A percentile compares a stretch with the other conserved stretches of the same genome.
Conservation (phyloP, 192 early-diverging fungal species). For the Coemansia aciculifera region DNA sequence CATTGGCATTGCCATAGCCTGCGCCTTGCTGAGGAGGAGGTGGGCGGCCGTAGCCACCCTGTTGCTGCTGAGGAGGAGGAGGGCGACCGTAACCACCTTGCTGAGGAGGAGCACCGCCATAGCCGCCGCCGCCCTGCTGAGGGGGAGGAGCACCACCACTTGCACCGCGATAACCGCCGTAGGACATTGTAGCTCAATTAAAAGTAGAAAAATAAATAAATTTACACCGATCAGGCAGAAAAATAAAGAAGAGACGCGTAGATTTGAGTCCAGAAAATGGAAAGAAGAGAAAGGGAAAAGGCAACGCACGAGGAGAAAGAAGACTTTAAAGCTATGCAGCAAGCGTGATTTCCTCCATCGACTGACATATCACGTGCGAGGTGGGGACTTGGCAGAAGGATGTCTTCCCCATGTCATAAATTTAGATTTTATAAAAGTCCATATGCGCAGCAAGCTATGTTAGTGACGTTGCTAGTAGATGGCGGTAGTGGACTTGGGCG, state of each 20-base stretch:
- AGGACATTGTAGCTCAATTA: slow-evolving; percentile 22
- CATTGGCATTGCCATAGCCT: slow-evolving; percentile 11
- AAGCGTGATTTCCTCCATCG: not conserved
- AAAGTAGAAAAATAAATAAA: slow-evolving; percentile 10
- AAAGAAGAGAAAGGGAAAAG: slow-evolving; percentile 8
- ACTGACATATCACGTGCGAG: not conserved
- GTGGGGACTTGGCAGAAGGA: not conserved
- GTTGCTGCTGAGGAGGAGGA: slow-evolving; percentile 5
- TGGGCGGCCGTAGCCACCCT: not conserved
- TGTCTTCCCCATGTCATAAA: not conserved
- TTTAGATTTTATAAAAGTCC: not conserved
- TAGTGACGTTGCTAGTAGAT: not conserved
- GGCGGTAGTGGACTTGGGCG: not conserved
- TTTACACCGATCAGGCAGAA: slow-evolving; percentile 2
- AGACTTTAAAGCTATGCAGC: not conserved
- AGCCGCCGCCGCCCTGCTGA: slow-evolving; percentile 5
- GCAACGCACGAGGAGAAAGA: not conserved
- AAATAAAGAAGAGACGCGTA: slow-evolving; percentile 6
- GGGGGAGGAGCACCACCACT: not conserved
- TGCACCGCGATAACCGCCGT: slow-evolving; percentile 26
- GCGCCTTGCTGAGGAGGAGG: slow-evolving; percentile 13
- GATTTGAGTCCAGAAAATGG: not conserved
- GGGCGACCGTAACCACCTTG: slow-evolving; percentile 16
- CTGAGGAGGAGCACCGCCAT: slow-evolving; percentile 8
- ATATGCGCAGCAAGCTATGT: slow-evolving; percentile 5